A percentile compares a stretch with the other conserved stretches of the same genome.
These are phyloP conservation scores for Ophiostoma sp. DNA, from an alignment of 2,329 filamentous ascomycete species.

Conservation along the genomic window DNA sequence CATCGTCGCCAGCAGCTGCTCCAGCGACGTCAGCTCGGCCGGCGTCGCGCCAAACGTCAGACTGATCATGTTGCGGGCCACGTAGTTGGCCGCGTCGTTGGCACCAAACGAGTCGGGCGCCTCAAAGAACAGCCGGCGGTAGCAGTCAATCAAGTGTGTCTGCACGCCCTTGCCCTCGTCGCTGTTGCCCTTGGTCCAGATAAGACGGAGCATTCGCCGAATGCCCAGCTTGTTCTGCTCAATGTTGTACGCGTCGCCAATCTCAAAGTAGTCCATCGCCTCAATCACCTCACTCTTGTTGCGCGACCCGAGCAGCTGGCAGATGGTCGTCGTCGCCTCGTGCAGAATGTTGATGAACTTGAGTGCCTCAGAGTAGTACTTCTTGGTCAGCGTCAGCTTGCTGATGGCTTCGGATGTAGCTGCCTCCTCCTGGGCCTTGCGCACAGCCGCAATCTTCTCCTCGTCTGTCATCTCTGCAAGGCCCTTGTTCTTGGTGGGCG, in stretches of 20 bases:
- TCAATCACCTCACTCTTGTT: conserved; percentile 99
- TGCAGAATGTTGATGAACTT: conserved; percentile 91
- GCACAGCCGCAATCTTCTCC: conserved; percentile 65
- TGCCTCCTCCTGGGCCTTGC: conserved; percentile 78
- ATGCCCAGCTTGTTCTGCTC: conserved; percentile 91
- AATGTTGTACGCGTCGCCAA: conserved; percentile 92
- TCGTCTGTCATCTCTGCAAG: conserved; percentile 67
- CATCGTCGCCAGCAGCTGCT: conserved; percentile 94
- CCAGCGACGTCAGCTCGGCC: conserved; percentile 88
- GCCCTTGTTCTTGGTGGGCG: conserved; percentile 40
- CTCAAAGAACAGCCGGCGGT: conserved; percentile 92
- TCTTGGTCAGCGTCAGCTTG: conserved; percentile 78
- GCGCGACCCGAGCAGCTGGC: conserved; percentile 82
- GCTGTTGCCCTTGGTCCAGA: conserved; percentile 99
- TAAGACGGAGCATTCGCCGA: conserved; percentile 88
- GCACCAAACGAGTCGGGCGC: conserved; percentile 80
- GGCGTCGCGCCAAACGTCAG: conserved; percentile 92
- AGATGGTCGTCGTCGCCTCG: conserved; percentile 71
- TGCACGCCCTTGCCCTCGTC: conserved; percentile 98
- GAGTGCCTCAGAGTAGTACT: conserved; percentile 90
- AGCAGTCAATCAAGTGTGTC: conserved; percentile 92
- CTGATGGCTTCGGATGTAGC: conserved; percentile 83
- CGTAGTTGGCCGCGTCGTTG: conserved; percentile 91
- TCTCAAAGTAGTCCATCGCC: conserved; percentile 96
- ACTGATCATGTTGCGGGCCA: conserved; percentile 98